phyloP scores from a whole-genome alignment of 116 monocot genomes.

The Trichopus zeylanicus region DNA sequence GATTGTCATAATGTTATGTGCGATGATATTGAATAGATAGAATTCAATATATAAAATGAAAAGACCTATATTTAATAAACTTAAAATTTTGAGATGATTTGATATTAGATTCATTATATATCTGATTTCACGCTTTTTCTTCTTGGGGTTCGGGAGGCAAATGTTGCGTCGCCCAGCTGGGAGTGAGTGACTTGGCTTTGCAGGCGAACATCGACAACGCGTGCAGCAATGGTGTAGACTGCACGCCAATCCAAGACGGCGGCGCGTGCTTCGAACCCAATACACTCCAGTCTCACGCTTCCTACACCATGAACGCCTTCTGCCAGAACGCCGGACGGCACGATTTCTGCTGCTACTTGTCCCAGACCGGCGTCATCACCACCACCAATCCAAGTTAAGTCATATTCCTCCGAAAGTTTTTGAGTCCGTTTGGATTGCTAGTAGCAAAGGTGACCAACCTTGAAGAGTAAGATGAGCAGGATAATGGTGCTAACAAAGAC shows the following conservation, averaged over 20 bases:
- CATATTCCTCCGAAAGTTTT: not conserved
- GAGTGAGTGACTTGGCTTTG: conserved; percentile 20
- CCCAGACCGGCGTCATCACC: conserved; percentile 38
- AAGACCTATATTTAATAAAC: too few species aligned
- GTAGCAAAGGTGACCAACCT: too few species aligned
- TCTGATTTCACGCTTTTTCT: too few species aligned
- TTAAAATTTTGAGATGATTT: too few species aligned
- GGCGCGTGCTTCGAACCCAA: conserved; percentile 66
- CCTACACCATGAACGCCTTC: conserved; percentile 78
- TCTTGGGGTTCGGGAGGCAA: too few species aligned
- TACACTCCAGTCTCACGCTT: conserved; percentile 45
- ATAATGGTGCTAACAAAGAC: too few species aligned
- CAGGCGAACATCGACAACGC: conserved; percentile 70
- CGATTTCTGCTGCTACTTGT: conserved; percentile 60
- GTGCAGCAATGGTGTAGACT: conserved; percentile 53
- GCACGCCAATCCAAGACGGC: conserved; percentile 45
- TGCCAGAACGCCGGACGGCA: conserved; percentile 58
- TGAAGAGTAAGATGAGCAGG: too few species aligned
- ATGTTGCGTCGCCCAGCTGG: conserved; percentile 61
- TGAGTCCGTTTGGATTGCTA: not conserved
- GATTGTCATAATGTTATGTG: too few species aligned
- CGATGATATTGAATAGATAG: too few species aligned
- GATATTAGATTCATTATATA: too few species aligned
- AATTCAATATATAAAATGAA: too few species aligned
- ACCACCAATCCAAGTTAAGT: conserved; percentile 52